Conservation (phyloP, 2,329 filamentous ascomycete genomes). For the Aspergillus calidoustus region DNA sequence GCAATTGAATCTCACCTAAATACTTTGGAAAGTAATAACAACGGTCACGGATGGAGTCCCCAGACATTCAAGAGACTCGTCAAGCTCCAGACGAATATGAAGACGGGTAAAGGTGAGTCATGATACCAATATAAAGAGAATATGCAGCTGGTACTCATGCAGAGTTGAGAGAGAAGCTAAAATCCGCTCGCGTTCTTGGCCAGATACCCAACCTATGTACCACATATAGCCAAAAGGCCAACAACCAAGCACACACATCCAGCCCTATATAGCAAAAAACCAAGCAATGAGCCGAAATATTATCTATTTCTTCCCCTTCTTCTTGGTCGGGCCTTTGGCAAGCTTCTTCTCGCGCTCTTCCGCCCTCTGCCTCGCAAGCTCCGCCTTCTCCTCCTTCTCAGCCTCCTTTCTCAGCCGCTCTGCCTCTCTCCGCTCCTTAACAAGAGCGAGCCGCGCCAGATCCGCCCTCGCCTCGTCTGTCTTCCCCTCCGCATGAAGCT, state of each 20-base stretch:
- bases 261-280: neutral
- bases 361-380: slow-evolving; percentile 42
- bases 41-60: neutral
- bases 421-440: slow-evolving; percentile 83
- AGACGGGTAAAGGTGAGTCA: neutral
- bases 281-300: neutral
- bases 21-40: neutral
- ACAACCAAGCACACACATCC: neutral
- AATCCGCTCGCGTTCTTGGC: neutral
- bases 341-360: slow-evolving; percentile 40
- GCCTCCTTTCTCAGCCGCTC: slow-evolving; percentile 83
- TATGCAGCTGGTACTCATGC: neutral
- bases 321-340: slow-evolving; percentile 46
- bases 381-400: slow-evolving; percentile 61
- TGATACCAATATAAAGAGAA: neutral
- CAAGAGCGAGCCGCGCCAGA: slow-evolving; percentile 77
- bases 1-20: neutral
- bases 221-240: neutral
- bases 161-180: neutral
- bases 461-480: slow-evolving; percentile 94
- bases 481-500: slow-evolving; percentile 91
- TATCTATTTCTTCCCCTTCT: slow-evolving; percentile 28
- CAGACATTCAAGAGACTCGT: too few species aligned
- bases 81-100: neutral
- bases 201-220: neutral